Evolutionary conservation across 768 basidiomycete genomes (phyloP), one percentile per base, ranked within the genome.

Genomic region (Agaricus bisporus): DNA sequence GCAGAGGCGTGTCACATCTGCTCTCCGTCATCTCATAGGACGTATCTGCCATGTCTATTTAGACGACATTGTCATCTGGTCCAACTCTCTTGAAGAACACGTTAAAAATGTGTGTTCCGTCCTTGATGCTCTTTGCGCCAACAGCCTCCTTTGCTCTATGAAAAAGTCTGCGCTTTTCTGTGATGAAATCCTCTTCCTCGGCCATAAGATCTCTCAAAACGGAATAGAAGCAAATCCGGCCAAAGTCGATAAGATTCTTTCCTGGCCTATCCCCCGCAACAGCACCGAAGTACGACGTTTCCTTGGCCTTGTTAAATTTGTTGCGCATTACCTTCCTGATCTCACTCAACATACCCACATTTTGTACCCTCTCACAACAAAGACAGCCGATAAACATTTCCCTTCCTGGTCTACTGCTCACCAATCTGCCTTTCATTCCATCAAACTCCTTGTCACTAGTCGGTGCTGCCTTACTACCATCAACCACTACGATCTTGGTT

Each of bases 41-140:
- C 60, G 61, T 1, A 68, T 76, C 42, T 73, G 73, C 48, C 71
- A 77, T 51, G 65, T 68, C 0, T 66, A 63, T 28, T 18, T 66
- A 1, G 61, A 69, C 25, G 55, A 68, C 28, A 64, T 64, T 75
- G 61, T 78, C 12, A 74, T 77, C 22, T 78, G 71, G 70, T 79
- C 73, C 0, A 9, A 72, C 0, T 55, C 61, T 0, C 15, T 70
- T 0, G 69, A 68, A 3, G 68, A 74, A 47, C 75, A 76, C 25
- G 38, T 54, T 0, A 0, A 26, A 1, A 61, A 69, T 46, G 61
- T 70, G 1, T 32, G 49, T 0, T 17, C 20, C 0, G 63, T 73
- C 15, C 59, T 74, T 0, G 60, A 64, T 0, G 63, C 58, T 0
- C 47, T 65, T 2, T 20, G 28, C 8, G 53, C 64, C 1, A 56